Evolutionary conservation across 2,329 filamentous ascomycete genomes (phyloP).

Genomic region (Botrytis squamosa): DNA sequence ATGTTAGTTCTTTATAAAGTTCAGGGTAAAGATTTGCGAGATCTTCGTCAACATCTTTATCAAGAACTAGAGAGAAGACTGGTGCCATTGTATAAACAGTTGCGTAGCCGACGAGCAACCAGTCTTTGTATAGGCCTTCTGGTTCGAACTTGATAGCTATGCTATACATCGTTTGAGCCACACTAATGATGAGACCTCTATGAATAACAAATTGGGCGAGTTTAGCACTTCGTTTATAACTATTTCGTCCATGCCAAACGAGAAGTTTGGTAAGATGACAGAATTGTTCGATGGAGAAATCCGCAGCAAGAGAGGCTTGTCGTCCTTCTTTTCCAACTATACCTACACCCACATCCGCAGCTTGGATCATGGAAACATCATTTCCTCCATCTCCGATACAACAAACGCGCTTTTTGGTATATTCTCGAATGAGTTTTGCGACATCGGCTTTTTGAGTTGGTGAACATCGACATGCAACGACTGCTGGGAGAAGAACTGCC

Average conservation of each 20-base stretch:
- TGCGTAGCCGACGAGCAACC: slow-evolving; percentile 94
- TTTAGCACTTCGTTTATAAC: slow-evolving; percentile 93
- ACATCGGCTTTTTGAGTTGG: slow-evolving; percentile 97
- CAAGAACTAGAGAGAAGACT: slow-evolving; percentile 89
- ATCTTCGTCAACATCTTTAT: slow-evolving; percentile 91
- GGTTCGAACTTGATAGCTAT: slow-evolving; percentile 92
- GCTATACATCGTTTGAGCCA: slow-evolving; percentile 97
- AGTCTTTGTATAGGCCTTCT: slow-evolving; percentile 91
- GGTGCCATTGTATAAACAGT: slow-evolving; percentile 93
- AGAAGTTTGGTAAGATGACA: slow-evolving; percentile 91
- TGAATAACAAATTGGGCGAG: slow-evolving; percentile 98
- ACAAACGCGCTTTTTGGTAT: slow-evolving; percentile 92
- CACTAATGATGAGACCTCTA: slow-evolving; percentile 88
- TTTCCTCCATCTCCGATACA: slow-evolving; percentile 98
- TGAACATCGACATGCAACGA: slow-evolving; percentile 94
- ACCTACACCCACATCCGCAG: slow-evolving; percentile 93
- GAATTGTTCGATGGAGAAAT: slow-evolving; percentile 96
- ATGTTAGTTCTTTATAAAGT: slow-evolving; percentile 95
- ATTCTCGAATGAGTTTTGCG: slow-evolving; percentile 82
- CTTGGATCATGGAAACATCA: slow-evolving; percentile 98
- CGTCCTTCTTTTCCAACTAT: slow-evolving; percentile 98
- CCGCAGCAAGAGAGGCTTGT: slow-evolving; percentile 90
- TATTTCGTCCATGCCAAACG: slow-evolving; percentile 98
- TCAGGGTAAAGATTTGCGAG: slow-evolving; percentile 95
- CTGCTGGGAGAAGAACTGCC: slow-evolving; percentile 83